Evolutionary conservation across 352 stramenopile genomes (phyloP), one percentile per base, ranked within the genome.

Genomic region (Phytophthora macrochlamydospora): DNA sequence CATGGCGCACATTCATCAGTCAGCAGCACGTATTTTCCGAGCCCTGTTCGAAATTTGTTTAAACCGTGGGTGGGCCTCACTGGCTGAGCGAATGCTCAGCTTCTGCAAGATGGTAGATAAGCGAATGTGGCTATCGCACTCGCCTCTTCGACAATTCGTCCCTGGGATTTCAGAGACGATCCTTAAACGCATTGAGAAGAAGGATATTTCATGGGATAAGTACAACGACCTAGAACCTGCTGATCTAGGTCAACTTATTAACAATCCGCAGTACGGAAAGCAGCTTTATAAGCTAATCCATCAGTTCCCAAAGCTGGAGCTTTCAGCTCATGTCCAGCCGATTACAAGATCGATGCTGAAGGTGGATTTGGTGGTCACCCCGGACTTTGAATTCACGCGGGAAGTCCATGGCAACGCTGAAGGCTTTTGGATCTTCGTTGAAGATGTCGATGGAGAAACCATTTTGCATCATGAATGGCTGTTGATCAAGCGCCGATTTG

Each of bases 31-130:
- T 79, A 98, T 99, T 67, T 98, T 99, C 86, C 87, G 98, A 29
- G 97, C 97, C 28, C 62, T 99, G 14, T 99, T 99, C 67, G 98
- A 99, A 77, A 99, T 99, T 59, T 98, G 97, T 45, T 81, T 99
- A 44, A 96, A 93, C 60, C 85, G 97, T 74, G 74, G 90, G 7
- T 99, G 98, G 98, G 94, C 97, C 0, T 87, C 89, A 4, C 77
- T 99, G 7, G 89, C 97, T 0, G 97, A 99, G 65, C 89, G 97
- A 32, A 97, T 97, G 63, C 82, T 99, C 30, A 95, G 87, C 53
- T 97, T 99, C 50, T 98, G 97, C 65, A 99, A 99, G 64, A 99
- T 99, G 97, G 96, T 99, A n/a, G 92, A 99, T 56, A 94, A 98
- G 69, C 91, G 97, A 32, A 97, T 99, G 77, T 99, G 98, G 98